Percentiles rank a stretch among this genome's conserved stretches.
phyloP scores from a whole-genome alignment of 2,329 filamentous ascomycete species.

The Tolypocladium pustulatum region DNA sequence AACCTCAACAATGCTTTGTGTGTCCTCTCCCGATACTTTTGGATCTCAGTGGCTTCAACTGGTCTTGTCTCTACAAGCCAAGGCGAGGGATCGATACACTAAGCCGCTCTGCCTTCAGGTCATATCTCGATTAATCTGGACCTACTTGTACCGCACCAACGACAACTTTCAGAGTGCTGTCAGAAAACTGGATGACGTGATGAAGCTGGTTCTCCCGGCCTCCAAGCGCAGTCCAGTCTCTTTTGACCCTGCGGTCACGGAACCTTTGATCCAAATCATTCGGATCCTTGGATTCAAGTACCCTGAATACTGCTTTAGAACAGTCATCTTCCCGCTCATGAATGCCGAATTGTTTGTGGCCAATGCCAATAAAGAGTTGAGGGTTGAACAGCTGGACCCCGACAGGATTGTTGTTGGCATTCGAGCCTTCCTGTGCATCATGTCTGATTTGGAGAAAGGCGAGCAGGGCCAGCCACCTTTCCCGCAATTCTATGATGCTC shows the following conservation, averaged over 20 bases:
- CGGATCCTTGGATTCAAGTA: conserved; percentile 90
- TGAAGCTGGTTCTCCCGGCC: conserved; percentile 71
- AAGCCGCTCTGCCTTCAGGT: conserved; percentile 77
- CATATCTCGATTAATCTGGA: conserved; percentile 85
- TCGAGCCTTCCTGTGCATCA: conserved; percentile 82
- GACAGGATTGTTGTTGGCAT: conserved; percentile 98
- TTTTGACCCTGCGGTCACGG: conserved; percentile 72
- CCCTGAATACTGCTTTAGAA: conserved; percentile 86
- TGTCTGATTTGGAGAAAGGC: conserved; percentile 83
- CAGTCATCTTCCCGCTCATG: conserved; percentile 88
- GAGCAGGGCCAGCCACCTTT: conserved; percentile 73
- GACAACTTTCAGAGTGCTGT: conserved; percentile 59
- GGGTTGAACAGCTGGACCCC: conserved; percentile 86
- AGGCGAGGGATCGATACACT: conserved; percentile 72
- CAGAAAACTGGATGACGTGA: conserved; percentile 81
- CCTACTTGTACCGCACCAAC: conserved; percentile 76
- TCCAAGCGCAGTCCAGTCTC: conserved; percentile 73
- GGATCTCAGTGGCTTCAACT: conserved; percentile 78
- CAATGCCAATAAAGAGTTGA: conserved; percentile 62
- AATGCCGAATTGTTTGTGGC: conserved; percentile 81
- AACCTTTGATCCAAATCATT: conserved; percentile 87
- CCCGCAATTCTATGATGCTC: conserved; percentile 51
- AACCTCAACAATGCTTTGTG: conserved; percentile 76
- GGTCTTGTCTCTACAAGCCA: conserved; percentile 65
- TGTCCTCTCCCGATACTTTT: conserved; percentile 77